These are phyloP conservation scores for Rhodamnia rubescens DNA, from an alignment of 345 rosid genomes.

Conservation along the genomic window DNA sequence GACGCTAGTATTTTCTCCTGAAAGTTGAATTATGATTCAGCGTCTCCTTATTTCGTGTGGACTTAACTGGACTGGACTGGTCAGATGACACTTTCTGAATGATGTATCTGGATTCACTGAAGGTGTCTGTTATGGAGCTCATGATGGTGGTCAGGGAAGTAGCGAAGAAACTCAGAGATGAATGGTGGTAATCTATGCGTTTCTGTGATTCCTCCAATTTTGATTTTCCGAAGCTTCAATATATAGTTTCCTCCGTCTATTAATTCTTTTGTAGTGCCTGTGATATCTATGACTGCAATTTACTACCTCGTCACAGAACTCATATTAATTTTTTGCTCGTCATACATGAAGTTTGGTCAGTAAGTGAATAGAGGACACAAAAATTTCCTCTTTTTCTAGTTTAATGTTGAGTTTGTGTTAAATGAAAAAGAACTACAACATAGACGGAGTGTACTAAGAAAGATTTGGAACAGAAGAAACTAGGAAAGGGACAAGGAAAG, in stretches of 20 bases:
- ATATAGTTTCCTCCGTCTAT: neutral
- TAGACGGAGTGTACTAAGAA: neutral
- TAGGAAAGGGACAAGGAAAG: neutral
- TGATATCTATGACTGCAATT: neutral
- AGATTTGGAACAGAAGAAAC: neutral
- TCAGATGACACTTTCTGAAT: neutral
- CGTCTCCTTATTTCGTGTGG: neutral
- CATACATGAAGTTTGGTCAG: neutral
- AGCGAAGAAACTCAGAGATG: neutral
- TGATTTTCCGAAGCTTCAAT: neutral
- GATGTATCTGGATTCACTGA: neutral
- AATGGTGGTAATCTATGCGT: neutral
- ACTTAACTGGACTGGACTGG: neutral
- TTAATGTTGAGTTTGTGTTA: neutral
- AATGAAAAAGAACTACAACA: neutral
- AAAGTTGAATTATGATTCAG: neutral
- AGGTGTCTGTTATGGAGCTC: neutral
- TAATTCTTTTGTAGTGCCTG: neutral
- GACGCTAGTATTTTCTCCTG: neutral
- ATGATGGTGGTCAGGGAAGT: neutral
- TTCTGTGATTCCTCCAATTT: neutral
- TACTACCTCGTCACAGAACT: neutral
- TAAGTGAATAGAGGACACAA: neutral
- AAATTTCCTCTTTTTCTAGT: neutral
- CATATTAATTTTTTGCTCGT: neutral